phyloP scores from a whole-genome alignment of 345 rosid species.

The Eucalyptus shirleyi region DNA sequence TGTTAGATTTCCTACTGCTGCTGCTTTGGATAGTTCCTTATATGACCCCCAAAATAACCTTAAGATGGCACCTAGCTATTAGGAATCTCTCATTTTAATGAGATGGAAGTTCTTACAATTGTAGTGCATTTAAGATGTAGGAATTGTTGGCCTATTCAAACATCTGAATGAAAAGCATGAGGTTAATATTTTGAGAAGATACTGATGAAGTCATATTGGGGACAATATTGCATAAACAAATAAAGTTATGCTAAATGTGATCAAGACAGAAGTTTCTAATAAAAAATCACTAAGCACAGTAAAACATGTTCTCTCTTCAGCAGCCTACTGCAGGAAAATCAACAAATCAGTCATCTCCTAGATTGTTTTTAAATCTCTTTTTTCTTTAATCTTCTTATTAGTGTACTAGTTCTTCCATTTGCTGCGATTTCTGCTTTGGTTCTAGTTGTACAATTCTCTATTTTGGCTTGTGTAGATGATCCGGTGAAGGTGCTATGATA shows the following conservation, averaged over 20 bases:
- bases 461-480: background rate
- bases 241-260: background rate
- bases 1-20: background rate
- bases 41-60: background rate
- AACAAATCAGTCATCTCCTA: background rate
- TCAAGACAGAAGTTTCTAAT: background rate
- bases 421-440: background rate
- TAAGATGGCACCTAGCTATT: background rate
- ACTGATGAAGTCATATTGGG: background rate
- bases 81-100: background rate
- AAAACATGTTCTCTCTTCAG: background rate
- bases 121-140: background rate
- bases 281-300: background rate
- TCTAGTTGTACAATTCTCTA: background rate
- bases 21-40: background rate
- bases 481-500: background rate
- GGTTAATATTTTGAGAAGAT: background rate
- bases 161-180: background rate
- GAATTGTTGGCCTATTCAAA: background rate
- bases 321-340: background rate
- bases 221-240: background rate
- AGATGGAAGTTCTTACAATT: background rate
- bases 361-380: background rate
- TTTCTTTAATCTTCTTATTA: background rate
- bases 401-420: background rate